Base-by-base conservation (phyloP, 768 basidiomycete genomes). In the Cyathus striatus region DNA sequence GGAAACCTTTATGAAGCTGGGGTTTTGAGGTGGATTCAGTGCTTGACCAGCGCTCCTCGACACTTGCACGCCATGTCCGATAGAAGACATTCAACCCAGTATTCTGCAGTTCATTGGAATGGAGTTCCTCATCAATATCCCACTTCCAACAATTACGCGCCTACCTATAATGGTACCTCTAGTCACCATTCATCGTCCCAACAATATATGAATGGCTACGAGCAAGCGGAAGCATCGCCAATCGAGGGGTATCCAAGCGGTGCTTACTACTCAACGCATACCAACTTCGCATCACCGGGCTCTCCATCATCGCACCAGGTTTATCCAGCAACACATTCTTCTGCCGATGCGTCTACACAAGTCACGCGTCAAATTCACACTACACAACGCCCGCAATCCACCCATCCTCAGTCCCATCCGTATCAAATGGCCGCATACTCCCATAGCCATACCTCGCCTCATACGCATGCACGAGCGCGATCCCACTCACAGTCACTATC, bases 401-500 rank as follows among this genome's bases (percentile, higher is more conserved):
- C 54, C 40, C 62, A 70, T 51, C 54, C 66, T 34, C 48, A 61
- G 50, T 48, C 62, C 38, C 50, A 66, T 51, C 56, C 56, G 12
- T 66, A 64, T 27, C 49, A 37, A n/a, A 12, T 14, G 12, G 30
- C n/a, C 30, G 35, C 35, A 37, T 37, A n/a, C 35, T 10, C 35
- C 65, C 66, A 38, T 59, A 55, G 13, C 56, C 62, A 6, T 43
- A n/a, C 57, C 17, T 48, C 55, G 36, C 42, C 60, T 42, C 50
- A 65, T 34, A 52, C 60, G 22, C 54, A 63, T 17, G 49, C 63
- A 24, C 66, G 68, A 38, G 59, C 66, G 18, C 66, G 68, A 38
- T 73, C 72, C 7, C 67, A 70, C 47, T 70, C 74, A n/a, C 70
- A 69, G 48, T 53, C 60, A 21, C 51, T 49, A 17, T 49, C 51